A percentile compares a stretch with the other conserved stretches of the same genome.
phyloP scores from a whole-genome alignment of 345 rosid genomes.

The Pseudoturritis turrita region DNA sequence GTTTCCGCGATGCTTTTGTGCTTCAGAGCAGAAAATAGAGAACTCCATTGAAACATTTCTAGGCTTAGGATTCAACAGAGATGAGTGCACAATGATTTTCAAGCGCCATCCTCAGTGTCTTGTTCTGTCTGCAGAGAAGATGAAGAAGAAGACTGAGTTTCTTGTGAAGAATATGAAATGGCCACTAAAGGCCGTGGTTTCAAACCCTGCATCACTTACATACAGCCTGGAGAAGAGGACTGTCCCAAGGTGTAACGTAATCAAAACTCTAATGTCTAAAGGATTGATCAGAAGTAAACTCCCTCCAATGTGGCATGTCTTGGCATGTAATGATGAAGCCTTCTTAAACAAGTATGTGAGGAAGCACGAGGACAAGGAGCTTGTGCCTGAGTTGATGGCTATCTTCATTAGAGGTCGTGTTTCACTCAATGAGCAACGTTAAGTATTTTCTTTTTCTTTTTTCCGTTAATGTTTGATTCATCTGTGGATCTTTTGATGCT shows the following conservation, averaged over 20 bases:
- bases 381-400: not conserved
- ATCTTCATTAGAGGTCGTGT: not conserved
- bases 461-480: too few species aligned
- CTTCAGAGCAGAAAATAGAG: conserved; percentile 20
- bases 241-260: conserved; percentile 31
- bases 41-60: conserved; percentile 13
- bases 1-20: not conserved
- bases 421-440: too few species aligned
- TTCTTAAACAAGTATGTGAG: not conserved
- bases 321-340: not conserved
- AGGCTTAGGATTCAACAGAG: conserved; percentile 8
- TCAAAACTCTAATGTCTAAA: conserved; percentile 21
- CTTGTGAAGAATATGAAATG: conserved; percentile 38
- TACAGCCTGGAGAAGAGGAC: conserved; percentile 32
- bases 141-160: conserved; percentile 23
- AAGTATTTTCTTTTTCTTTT: too few species aligned
- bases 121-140: not conserved
- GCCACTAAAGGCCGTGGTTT: conserved; percentile 1
- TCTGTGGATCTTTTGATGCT: too few species aligned
- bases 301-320: not conserved
- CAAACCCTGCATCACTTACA: conserved; percentile 12
- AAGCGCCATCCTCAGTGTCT: not conserved
- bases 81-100: conserved; percentile 14
- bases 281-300: conserved; percentile 3
- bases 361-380: not conserved